Evolutionary conservation across 768 basidiomycete species (phyloP), one percentile per base, ranked within the genome.

Genomic region (Polyporus arcularius): DNA sequence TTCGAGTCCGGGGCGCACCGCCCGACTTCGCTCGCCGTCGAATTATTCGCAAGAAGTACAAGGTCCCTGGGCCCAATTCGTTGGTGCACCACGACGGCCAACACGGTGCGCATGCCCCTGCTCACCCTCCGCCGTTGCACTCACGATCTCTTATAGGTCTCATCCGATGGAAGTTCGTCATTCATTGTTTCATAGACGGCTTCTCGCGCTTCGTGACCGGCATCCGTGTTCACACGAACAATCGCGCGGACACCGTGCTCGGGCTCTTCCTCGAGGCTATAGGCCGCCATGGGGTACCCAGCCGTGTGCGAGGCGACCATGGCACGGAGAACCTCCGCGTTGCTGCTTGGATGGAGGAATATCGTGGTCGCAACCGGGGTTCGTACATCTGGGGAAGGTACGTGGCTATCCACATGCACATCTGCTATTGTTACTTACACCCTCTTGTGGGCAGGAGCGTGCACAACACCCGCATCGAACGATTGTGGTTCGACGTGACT

Each of bases 141-240:
- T 26, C 1, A 26, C 21, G 21, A 2, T 26, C 21, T 26, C 21
- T 2, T 26, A 1, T 26, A 55, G 54, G 54, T 5, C 62, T 72
- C 18, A 70, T 71, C 16, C 49, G 32, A 9, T 71, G 65, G 65
- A 65, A 65, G 18, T 53, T 71, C 11, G 70, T 73, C n/a, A 69
- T 35, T 35, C 35, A 35, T 63, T 65, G 61, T 0, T 68, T 68
- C 39, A 60, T 73, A 10, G 72, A 73, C 48, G 64, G 64, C 2
- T 53, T 70, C 55, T 71, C 71, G 1, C 62, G 69, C 4, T 65
- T 47, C 28, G 48, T 77, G 7, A 70, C 68, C 15, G 78, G 67
- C 0, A 64, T 81, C 8, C 55, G 55, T 6, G 76, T 75, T 0
- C 74, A 68, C 51, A 62, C 73, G 52, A 79, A 82, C 61, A 82